A percentile compares a stretch with the other conserved stretches of the same genome.
Evolutionary conservation across 192 early-diverging fungal genomes (phyloP).

Genomic region (Linnemannia elongata): DNA sequence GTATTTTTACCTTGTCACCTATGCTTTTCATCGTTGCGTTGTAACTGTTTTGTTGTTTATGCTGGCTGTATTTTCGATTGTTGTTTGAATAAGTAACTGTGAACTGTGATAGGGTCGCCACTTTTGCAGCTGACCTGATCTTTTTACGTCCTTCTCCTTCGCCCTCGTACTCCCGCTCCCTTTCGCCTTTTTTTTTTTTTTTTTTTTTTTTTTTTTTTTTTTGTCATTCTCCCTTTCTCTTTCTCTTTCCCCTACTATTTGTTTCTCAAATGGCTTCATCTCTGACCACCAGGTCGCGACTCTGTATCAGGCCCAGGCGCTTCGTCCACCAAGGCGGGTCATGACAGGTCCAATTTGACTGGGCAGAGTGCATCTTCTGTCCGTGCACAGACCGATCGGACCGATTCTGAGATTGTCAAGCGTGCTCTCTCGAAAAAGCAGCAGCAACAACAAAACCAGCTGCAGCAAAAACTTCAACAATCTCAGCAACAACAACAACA

Average conservation of each 20-base stretch:
- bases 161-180: too few relatives aligned
- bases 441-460: not conserved
- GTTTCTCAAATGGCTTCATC: not conserved
- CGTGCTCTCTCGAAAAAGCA: conserved; percentile 31
- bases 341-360: not conserved
- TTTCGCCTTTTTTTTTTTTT: too few relatives aligned
- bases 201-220: too few relatives aligned
- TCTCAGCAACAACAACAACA: conserved; percentile 21
- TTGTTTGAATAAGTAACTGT: not conserved
- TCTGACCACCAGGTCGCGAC: not conserved
- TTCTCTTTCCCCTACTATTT: not conserved
- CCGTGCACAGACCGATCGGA: not conserved
- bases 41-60: not conserved
- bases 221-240: not conserved
- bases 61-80: too few relatives aligned
- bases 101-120: not conserved
- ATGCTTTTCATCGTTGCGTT: too few relatives aligned
- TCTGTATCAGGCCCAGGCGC: not conserved
- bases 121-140: not conserved
- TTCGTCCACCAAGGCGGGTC: not conserved
- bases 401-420: conserved; percentile 7
- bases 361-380: not conserved
- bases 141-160: not conserved
- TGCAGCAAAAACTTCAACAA: not conserved
- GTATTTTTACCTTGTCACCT: too few relatives aligned